Conservation (phyloP, 768 basidiomycete species). For the Suillus sp. region DNA sequence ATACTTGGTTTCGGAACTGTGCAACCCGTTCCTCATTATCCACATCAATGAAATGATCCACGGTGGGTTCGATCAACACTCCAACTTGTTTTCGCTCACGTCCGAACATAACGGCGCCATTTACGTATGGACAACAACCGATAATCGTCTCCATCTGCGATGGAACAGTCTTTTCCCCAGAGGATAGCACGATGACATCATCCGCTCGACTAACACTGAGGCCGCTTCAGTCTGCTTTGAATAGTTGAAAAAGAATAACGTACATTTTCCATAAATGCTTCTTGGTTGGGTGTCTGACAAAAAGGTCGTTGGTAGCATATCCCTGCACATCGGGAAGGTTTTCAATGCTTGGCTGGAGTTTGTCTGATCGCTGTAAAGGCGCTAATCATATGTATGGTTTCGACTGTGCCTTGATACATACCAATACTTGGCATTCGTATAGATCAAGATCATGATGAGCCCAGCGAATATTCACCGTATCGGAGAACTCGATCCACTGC, state of each 20-base stretch:
- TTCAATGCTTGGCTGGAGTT: constrained; percentile 18
- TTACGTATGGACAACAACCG: constrained; percentile 18
- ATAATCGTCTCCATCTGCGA: constrained; percentile 28
- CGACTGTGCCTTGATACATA: constrained; percentile 15
- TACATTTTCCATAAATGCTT: constrained; percentile 44
- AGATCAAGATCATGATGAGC: constrained; percentile 36
- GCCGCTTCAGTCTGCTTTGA: background rate
- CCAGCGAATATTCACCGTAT: constrained; percentile 10
- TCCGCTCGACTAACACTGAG: constrained; percentile 39
- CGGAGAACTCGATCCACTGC: constrained; percentile 15
- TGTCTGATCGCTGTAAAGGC: constrained; percentile 5
- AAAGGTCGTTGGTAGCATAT: constrained; percentile 46
- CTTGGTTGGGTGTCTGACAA: constrained; percentile 43
- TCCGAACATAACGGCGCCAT: constrained; percentile 31
- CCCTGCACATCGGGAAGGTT: constrained; percentile 38
- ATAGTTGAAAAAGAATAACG: background rate
- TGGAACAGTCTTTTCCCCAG: constrained; percentile 33
- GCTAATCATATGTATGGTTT: background rate
- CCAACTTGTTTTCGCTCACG: constrained; percentile 29
- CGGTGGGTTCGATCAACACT: constrained; percentile 29
- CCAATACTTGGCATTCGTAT: constrained; percentile 37
- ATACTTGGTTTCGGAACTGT: constrained; percentile 17
- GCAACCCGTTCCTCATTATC: constrained; percentile 9
- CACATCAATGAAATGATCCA: constrained; percentile 19
- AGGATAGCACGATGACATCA: constrained; percentile 31